A percentile compares a stretch with the other conserved stretches of the same genome.
These are phyloP conservation scores for Austroboletus novae-zelandiae DNA, from an alignment of 1,284 basidiomycete species.

Conservation along the genomic window DNA sequence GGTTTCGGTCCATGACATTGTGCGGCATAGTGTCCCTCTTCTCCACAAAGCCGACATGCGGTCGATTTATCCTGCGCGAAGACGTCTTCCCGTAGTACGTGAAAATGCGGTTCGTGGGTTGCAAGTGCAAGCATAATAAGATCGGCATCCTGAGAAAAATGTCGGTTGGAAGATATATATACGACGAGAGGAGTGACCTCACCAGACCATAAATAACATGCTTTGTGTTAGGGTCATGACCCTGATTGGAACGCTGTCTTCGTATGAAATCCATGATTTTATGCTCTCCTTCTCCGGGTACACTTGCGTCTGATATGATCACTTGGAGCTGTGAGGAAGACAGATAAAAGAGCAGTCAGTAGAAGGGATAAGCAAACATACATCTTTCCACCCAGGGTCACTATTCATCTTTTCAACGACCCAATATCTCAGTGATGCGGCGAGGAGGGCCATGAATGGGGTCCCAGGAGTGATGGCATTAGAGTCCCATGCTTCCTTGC, in stretches of 20 bases:
- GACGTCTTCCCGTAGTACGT: slow-evolving; percentile 97
- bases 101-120: slow-evolving; percentile 97
- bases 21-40: slow-evolving; percentile 92
- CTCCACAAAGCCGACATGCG: slow-evolving; percentile 89
- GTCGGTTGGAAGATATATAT: slow-evolving; percentile 5
- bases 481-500: slow-evolving; percentile 92
- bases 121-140: slow-evolving; percentile 98
- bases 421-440: slow-evolving; percentile 92
- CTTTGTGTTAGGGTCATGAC: slow-evolving; percentile 91
- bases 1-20: slow-evolving; percentile 83
- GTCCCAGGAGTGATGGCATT: slow-evolving; percentile 99
- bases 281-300: slow-evolving; percentile 99
- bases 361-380: slow-evolving; percentile 35
- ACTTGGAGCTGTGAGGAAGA: slow-evolving; percentile 72
- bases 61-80: slow-evolving; percentile 82
- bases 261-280: slow-evolving; percentile 99
- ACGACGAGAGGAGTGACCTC: slow-evolving; percentile 27
- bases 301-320: slow-evolving; percentile 95
- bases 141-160: slow-evolving; percentile 83
- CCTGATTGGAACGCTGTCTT: slow-evolving; percentile 82
- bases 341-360: neutral
- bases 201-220: slow-evolving; percentile 98
- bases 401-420: slow-evolving; percentile 93
- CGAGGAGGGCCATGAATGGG: slow-evolving; percentile 96
- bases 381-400: slow-evolving; percentile 94